These are phyloP conservation scores for Obelidium mucronatum DNA, from an alignment of 192 early-diverging fungal genomes.

Conservation along the genomic window DNA sequence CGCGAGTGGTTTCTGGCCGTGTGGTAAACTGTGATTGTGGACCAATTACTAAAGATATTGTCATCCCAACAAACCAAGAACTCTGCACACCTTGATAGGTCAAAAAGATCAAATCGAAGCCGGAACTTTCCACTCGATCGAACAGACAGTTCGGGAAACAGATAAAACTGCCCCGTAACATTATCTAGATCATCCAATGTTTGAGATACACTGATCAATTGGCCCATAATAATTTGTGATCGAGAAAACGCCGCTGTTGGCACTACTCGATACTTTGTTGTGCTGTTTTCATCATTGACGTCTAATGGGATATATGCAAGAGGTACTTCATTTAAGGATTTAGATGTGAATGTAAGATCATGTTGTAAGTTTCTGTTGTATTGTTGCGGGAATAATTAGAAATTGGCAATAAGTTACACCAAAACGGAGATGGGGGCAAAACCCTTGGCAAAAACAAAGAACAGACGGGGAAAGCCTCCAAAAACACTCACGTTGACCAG, in stretches of 20 bases:
- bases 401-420: too few species aligned
- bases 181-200: slow-evolving; percentile 40
- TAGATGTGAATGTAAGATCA: too few species aligned
- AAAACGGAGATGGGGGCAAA: too few species aligned
- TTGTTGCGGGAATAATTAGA: too few species aligned
- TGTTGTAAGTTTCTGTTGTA: too few species aligned
- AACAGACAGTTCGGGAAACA: slow-evolving; percentile 50
- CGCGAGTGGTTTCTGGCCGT: not conserved
- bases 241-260: not conserved
- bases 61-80: slow-evolving; percentile 9
- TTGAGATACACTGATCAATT: slow-evolving; percentile 38
- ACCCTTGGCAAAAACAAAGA: too few species aligned
- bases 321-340: too few species aligned
- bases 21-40: too few species aligned
- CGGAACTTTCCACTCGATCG: slow-evolving; percentile 40
- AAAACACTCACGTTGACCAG: slow-evolving; percentile 34
- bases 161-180: slow-evolving; percentile 41
- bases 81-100: slow-evolving; percentile 42
- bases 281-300: too few species aligned
- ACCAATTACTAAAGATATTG: slow-evolving; percentile 1
- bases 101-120: slow-evolving; percentile 50
- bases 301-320: not conserved
- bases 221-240: slow-evolving; percentile 47
- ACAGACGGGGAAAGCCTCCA: too few species aligned
- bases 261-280: slow-evolving; percentile 5